Percentiles rank a stretch among this genome's conserved stretches.
Evolutionary conservation across 768 basidiomycete species (phyloP).

Genomic region (Neoboletus magnificus): DNA sequence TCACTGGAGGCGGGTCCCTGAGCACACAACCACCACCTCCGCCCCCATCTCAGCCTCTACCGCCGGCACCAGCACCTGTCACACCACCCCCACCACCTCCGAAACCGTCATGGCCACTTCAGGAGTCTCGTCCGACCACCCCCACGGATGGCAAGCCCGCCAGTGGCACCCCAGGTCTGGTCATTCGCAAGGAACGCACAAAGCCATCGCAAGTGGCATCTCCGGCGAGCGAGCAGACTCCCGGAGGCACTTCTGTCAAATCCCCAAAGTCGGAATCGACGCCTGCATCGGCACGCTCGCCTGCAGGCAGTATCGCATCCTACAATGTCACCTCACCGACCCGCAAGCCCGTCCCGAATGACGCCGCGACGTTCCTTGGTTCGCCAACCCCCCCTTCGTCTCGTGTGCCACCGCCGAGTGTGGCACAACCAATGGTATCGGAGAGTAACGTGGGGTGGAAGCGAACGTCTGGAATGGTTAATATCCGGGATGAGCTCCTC

Average conservation of each 20-base stretch:
- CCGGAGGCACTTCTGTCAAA: constrained; percentile 26
- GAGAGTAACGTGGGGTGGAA: constrained; percentile 38
- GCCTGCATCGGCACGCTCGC: constrained; percentile 18
- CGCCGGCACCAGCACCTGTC: constrained; percentile 14
- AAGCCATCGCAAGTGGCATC: constrained; percentile 26
- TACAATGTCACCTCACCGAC: constrained; percentile 22
- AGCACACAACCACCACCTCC: constrained; percentile 30
- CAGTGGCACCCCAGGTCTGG: constrained; percentile 33
- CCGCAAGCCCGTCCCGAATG: constrained; percentile 16
- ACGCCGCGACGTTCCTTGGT: constrained; percentile 8
- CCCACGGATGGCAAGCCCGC: constrained; percentile 23
- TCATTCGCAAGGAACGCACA: constrained; percentile 51
- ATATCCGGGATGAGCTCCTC: constrained; percentile 78
- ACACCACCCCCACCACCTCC: constrained; percentile 24
- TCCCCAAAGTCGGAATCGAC: constrained; percentile 24
- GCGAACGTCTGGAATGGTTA: constrained; percentile 43
- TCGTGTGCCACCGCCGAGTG: constrained; percentile 26
- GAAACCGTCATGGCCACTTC: constrained; percentile 47
- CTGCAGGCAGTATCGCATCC: constrained; percentile 24
- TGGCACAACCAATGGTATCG: constrained; percentile 36
- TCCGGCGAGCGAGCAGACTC: constrained; percentile 23
- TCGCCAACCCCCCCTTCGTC: constrained; percentile 45
- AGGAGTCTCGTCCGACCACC: constrained; percentile 35
- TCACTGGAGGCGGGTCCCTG: constrained; percentile 42
- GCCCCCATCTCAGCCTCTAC: constrained; percentile 13